Evolutionary conservation across 306 rosid species (phyloP).

Genomic region (Gastrolobium bilobum): DNA sequence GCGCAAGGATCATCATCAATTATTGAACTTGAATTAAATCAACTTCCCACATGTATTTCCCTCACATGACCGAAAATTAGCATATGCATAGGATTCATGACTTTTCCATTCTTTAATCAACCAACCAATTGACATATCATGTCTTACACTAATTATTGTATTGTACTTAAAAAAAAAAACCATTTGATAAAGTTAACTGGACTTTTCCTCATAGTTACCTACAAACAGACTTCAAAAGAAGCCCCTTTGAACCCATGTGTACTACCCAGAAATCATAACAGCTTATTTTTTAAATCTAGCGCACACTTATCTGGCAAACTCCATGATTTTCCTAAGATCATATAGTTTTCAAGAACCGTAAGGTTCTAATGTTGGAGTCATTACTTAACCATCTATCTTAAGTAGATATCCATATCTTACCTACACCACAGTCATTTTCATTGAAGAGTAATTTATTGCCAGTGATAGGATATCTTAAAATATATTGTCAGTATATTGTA

Average conservation of each 20-base stretch:
- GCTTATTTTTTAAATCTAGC: conserved; percentile 10
- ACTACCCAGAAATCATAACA: conserved; percentile 17
- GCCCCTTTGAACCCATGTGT: background rate
- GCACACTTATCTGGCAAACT: background rate
- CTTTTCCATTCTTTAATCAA: too few species aligned
- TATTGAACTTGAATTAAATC: too few species aligned
- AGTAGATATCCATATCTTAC: background rate
- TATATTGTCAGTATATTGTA: background rate
- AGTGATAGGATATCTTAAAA: background rate
- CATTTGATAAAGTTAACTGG: background rate
- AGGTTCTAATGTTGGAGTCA: conserved; percentile 19
- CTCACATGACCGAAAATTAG: too few species aligned
- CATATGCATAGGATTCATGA: too few species aligned
- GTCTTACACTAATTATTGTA: too few species aligned
- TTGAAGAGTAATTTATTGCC: background rate
- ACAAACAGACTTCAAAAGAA: conserved; percentile 1
- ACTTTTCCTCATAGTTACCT: conserved; percentile 1
- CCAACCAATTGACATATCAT: too few species aligned
- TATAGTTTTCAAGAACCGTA: conserved; percentile 12
- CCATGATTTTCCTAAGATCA: conserved; percentile 2
- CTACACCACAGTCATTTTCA: background rate
- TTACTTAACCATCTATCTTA: conserved; percentile 12
- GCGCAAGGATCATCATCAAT: too few species aligned
- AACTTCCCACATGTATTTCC: too few species aligned
- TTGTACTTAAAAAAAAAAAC: background rate